phyloP scores from a whole-genome alignment of 176 grass and related monocot genomes.

The Pharus latifolius region DNA sequence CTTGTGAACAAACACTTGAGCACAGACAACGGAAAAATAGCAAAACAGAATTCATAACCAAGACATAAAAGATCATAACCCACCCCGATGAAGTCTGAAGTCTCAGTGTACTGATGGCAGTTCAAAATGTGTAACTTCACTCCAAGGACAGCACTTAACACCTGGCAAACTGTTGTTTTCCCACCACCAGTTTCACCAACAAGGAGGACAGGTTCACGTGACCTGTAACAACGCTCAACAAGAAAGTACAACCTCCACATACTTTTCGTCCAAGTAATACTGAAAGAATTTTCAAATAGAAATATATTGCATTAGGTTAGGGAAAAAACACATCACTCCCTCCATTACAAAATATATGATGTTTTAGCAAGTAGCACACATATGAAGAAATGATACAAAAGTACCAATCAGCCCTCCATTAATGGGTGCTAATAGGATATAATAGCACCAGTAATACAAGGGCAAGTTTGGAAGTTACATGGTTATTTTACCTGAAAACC shows the following conservation, averaged over 20 bases:
- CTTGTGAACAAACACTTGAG: neutral
- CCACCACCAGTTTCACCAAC: conserved; percentile 95
- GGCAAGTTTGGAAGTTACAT: too few species aligned
- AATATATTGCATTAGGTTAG: neutral
- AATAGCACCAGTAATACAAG: too few species aligned
- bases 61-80: conserved; percentile 15
- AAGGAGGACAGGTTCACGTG: conserved; percentile 90
- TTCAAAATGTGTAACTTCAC: conserved; percentile 84
- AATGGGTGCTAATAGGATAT: too few species aligned
- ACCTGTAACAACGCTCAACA: conserved; percentile 76
- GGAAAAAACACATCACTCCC: neutral
- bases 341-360: too few species aligned
- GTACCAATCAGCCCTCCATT: too few species aligned
- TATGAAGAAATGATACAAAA: too few species aligned
- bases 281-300: conserved; percentile 18
- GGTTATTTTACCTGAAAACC: too few species aligned
- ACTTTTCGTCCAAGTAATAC: conserved; percentile 94
- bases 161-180: conserved; percentile 94
- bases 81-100: conserved; percentile 96
- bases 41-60: conserved; percentile 1
- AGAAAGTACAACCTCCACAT: conserved; percentile 93
- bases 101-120: conserved; percentile 98
- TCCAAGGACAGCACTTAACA: conserved; percentile 60
- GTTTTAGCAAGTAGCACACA: too few species aligned
- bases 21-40: neutral